phyloP scores from a whole-genome alignment of 345 rosid species.

The Turnera subulata region DNA sequence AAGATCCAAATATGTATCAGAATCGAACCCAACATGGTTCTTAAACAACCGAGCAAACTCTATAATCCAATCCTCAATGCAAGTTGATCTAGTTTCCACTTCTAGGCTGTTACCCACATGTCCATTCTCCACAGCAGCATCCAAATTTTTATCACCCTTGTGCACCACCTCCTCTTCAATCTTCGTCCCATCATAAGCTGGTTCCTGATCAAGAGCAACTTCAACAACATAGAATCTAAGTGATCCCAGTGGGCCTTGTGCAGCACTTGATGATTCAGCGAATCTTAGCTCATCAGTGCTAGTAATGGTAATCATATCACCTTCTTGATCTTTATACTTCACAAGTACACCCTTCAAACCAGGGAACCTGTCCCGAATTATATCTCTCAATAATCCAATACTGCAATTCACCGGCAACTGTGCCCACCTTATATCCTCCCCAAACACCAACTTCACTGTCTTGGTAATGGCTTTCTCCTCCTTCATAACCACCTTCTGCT shows the following conservation, averaged over 20 bases:
- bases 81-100: slow-evolving; percentile 35
- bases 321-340: slow-evolving; percentile 84
- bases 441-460: slow-evolving; percentile 80
- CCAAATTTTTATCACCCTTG: slow-evolving; percentile 25
- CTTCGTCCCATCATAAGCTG: slow-evolving; percentile 58
- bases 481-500: slow-evolving; percentile 37
- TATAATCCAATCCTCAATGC: slow-evolving; percentile 76
- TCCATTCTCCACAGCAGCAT: slow-evolving; percentile 42
- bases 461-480: slow-evolving; percentile 54
- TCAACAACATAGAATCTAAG: slow-evolving; percentile 71
- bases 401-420: slow-evolving; percentile 64
- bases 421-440: slow-evolving; percentile 95
- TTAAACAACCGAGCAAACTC: slow-evolving; percentile 89
- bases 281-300: slow-evolving; percentile 71
- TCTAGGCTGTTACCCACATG: slow-evolving; percentile 31
- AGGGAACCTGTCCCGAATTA: slow-evolving; percentile 76
- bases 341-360: slow-evolving; percentile 67
- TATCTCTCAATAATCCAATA: slow-evolving; percentile 66
- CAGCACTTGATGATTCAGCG: slow-evolving; percentile 51
- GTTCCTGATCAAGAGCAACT: slow-evolving; percentile 78
- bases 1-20: slow-evolving; percentile 89
- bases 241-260: slow-evolving; percentile 62
- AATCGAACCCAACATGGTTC: slow-evolving; percentile 94
- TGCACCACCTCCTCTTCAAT: slow-evolving; percentile 30
- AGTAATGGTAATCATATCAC: slow-evolving; percentile 90